A percentile compares a stretch with the other conserved stretches of the same genome.
These are phyloP conservation scores for Sonneratia caseolaris DNA, from an alignment of 345 rosid genomes.

Conservation along the genomic window DNA sequence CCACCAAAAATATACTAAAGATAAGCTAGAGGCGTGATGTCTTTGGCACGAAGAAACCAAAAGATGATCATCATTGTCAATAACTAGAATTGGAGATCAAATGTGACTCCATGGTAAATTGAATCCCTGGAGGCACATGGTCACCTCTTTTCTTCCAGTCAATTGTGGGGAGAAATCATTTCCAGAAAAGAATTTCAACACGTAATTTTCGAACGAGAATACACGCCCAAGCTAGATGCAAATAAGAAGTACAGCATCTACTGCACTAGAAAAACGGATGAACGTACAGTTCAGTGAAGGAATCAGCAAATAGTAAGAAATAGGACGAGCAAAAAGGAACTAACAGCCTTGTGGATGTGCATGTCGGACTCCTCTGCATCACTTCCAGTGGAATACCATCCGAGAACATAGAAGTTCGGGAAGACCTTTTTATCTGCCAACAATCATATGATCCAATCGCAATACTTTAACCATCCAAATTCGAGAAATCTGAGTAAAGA, in stretches of 20 bases:
- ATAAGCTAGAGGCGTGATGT: background rate
- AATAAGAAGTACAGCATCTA: background rate
- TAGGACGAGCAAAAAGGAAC: constrained; percentile 12
- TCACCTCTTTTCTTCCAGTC: background rate
- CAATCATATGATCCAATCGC: background rate
- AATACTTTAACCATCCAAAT: background rate
- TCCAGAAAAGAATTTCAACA: background rate
- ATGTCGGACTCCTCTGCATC: constrained; percentile 85
- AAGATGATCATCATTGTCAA: background rate
- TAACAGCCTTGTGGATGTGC: constrained; percentile 88
- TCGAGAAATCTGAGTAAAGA: background rate
- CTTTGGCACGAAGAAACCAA: background rate
- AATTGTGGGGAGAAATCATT: no score
- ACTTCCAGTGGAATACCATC: constrained; percentile 94
- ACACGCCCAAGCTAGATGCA: background rate
- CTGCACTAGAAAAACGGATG: background rate
- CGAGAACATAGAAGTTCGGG: constrained; percentile 74
- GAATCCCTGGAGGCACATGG: background rate
- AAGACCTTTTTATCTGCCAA: constrained; percentile 84
- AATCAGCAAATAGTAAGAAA: background rate
- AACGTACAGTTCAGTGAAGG: background rate
- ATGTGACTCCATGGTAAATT: background rate
- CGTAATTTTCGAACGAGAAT: no score
- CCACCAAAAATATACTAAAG: background rate
- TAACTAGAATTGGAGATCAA: background rate